Evolutionary conservation across 2,329 filamentous ascomycete genomes (phyloP).

Genomic region (Sporothrix dimorphospora): DNA sequence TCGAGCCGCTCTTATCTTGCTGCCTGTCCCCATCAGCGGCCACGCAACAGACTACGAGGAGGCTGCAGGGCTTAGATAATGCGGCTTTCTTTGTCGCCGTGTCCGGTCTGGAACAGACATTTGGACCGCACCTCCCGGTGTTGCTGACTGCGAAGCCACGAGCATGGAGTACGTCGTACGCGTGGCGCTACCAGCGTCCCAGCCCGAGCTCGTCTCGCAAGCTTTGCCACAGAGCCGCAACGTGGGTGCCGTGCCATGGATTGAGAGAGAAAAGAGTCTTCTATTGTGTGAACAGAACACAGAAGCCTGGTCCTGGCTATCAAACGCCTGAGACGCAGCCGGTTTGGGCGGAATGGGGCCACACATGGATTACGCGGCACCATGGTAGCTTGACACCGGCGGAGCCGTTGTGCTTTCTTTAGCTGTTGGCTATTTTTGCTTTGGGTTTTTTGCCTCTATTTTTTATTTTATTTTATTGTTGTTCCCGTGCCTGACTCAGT

Average conservation of each 20-base stretch:
- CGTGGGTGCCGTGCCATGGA: background rate
- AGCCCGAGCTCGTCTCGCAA: background rate
- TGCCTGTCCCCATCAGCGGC: background rate
- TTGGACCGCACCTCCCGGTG: background rate
- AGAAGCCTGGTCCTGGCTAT: slow-evolving; percentile 13
- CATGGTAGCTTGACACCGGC: background rate
- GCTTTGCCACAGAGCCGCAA: background rate
- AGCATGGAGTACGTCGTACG: background rate
- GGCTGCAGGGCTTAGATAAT: background rate
- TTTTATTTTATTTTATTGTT: background rate
- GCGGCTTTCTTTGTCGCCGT: background rate
- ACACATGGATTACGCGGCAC: slow-evolving; percentile 25
- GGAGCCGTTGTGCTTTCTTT: background rate
- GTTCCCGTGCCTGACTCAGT: background rate
- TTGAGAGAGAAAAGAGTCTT: background rate
- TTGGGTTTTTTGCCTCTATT: background rate
- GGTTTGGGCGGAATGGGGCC: slow-evolving; percentile 17
- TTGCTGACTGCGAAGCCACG: background rate
- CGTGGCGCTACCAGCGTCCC: background rate
- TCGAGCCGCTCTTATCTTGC: background rate
- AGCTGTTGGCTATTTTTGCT: background rate
- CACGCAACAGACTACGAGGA: background rate
- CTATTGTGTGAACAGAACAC: background rate
- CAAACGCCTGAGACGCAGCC: slow-evolving; percentile 24
- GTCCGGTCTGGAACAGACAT: background rate